Percentiles rank a stretch among this genome's conserved stretches.
Evolutionary conservation across 805 yeast species (phyloP).

Genomic region (Saturnispora zaruensis): DNA sequence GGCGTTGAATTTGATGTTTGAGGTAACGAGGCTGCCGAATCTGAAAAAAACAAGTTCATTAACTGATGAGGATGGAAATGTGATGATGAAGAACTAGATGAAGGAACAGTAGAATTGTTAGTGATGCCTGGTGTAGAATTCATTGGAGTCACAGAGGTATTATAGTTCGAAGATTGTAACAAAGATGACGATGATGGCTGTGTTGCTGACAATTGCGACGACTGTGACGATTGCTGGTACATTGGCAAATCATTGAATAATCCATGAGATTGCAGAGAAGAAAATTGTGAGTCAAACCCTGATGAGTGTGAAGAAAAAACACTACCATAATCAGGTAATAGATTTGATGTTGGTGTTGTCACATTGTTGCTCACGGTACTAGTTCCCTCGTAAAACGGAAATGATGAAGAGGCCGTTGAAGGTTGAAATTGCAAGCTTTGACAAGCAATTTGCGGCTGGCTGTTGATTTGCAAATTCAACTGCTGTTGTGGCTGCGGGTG

Average conservation of each 20-base stretch:
- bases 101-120: neutral
- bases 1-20: slow-evolving; percentile 1
- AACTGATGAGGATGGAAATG: slow-evolving; percentile 7
- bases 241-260: slow-evolving; percentile 2
- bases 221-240: neutral
- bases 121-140: neutral
- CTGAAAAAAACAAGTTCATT: slow-evolving; percentile 2
- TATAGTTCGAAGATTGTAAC: neutral
- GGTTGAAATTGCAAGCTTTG: neutral
- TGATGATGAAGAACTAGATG: slow-evolving; percentile 3
- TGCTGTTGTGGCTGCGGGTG: slow-evolving; percentile 8
- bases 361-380: neutral
- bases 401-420: neutral
- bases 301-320: neutral
- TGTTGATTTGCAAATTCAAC: neutral
- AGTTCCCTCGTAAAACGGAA: neutral
- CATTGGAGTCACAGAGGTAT: neutral
- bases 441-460: neutral
- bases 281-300: neutral
- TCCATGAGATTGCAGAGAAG: neutral
- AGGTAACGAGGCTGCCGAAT: neutral
- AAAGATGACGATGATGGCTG: neutral
- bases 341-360: neutral
- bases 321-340: neutral
- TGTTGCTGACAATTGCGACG: neutral